phyloP scores from a whole-genome alignment of 2,329 filamentous ascomycete genomes.

The Penicillium olsonii region DNA sequence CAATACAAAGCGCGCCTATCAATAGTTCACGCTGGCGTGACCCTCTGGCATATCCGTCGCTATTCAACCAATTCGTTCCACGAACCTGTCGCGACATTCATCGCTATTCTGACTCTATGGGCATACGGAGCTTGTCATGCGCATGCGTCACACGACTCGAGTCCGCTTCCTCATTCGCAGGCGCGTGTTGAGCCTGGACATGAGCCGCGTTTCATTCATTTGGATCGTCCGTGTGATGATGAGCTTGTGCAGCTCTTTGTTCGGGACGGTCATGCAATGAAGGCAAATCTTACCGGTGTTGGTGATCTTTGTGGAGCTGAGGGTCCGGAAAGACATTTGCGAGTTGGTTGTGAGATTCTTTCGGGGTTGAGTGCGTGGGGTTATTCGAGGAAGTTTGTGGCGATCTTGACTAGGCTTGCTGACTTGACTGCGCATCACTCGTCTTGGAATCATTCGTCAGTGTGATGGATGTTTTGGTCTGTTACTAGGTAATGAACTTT shows the following conservation, averaged over 20 bases:
- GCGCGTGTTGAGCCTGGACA: constrained; percentile 18
- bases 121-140: constrained; percentile 44
- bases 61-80: constrained; percentile 53
- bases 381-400: constrained; percentile 34
- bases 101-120: constrained; percentile 52
- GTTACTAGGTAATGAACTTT: not conserved
- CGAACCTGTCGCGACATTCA: constrained; percentile 48
- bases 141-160: constrained; percentile 35
- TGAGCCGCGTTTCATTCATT: constrained; percentile 50
- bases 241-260: constrained; percentile 61
- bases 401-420: constrained; percentile 35
- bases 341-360: constrained; percentile 43
- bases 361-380: constrained; percentile 38
- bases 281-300: constrained; percentile 54
- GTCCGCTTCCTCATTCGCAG: constrained; percentile 4
- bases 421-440: constrained; percentile 21
- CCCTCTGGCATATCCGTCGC: constrained; percentile 56
- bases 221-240: constrained; percentile 60
- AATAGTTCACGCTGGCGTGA: constrained; percentile 55
- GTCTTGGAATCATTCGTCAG: constrained; percentile 3
- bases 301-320: constrained; percentile 50
- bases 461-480: constrained; percentile 4
- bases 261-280: constrained; percentile 52
- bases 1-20: constrained; percentile 60
- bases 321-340: constrained; percentile 42